These are phyloP conservation scores for Lunularia cruciata DNA, from an alignment of 225 moss, liverwort and hornwort genomes.

Conservation along the genomic window DNA sequence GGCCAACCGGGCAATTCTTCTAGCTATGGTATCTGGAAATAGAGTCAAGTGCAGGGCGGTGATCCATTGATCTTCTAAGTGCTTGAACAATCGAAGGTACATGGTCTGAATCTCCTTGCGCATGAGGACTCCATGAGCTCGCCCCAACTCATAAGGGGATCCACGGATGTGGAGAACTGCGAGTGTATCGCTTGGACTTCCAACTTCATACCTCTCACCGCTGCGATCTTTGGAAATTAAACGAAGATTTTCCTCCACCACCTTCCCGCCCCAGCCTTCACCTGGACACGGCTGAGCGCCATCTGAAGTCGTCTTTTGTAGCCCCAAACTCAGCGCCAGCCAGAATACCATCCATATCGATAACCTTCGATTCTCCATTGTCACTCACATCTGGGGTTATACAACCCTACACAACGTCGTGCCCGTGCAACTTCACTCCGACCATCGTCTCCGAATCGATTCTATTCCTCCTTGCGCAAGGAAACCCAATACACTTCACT, in stretches of 20 bases:
- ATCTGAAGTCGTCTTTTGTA: neutral
- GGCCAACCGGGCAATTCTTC: constrained; percentile 42
- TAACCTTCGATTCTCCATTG: constrained; percentile 11
- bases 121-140: constrained; percentile 47
- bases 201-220: constrained; percentile 44
- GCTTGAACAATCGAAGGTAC: constrained; percentile 41
- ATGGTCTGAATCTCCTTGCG: constrained; percentile 45
- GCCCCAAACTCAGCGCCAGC: neutral
- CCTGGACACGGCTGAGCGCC: constrained; percentile 36
- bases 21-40: constrained; percentile 35
- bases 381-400: neutral
- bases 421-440: neutral
- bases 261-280: constrained; percentile 14
- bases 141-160: constrained; percentile 53
- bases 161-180: constrained; percentile 45
- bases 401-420: neutral
- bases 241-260: constrained; percentile 31
- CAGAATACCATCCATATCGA: constrained; percentile 5
- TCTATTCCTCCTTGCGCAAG: neutral
- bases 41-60: constrained; percentile 32
- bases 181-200: constrained; percentile 26
- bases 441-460: neutral
- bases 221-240: constrained; percentile 35
- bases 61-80: constrained; percentile 51
- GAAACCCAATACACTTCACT: too few relatives aligned